Evolutionary conservation across 2,329 filamentous ascomycete genomes (phyloP), one percentile per base, ranked within the genome.

Genomic region (Sporothrix sp.): DNA sequence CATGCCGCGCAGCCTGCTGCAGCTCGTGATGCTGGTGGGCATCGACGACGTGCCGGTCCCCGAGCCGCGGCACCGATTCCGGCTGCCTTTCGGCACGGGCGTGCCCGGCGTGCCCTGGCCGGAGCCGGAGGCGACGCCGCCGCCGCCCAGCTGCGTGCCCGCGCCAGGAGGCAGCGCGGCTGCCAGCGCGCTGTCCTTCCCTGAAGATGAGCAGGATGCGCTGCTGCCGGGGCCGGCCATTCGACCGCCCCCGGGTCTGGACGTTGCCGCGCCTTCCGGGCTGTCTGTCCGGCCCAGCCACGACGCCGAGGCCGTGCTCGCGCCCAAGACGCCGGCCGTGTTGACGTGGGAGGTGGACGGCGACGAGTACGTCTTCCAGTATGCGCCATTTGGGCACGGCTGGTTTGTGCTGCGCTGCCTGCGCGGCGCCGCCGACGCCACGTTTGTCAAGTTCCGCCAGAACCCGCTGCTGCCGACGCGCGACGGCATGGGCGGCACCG

Each of bases 381-480:
- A 55, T 38, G 20, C 14, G 3, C 39, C 35, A 2, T 47, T 53
- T 13, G 53, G 51, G 14, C 32, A 36, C 3, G 53, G 53, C 13
- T 55, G 51, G 51, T 55, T 53, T 16, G 48, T 53, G 13, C 35
- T 55, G 14, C 51, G 53, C 25, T 53, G 48, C 27, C 4, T 21
- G 6, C 48, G 38, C 8, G 51, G 44, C 13, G 10, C 51, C 10
- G 11, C n/a, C 18, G 3, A 13, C 14, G 27, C 48, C 4, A n/a
- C 48, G 21, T 14, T 7, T 3, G 51, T 54, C 14, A 25, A 32
- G n/a, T n/a, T 3, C 14, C 32, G n/a, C n/a, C n/a, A n/a, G n/a
- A n/a, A 46, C 23, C 48, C 52, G 1, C 39, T 51, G 7, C 32
- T 25, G 3, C 16, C 21, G 16, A n/a, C 3, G 7, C 4, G 4